phyloP scores from a whole-genome alignment of 495 filamentous ascomycete genomes.

The Talaromyces stipitatus region DNA sequence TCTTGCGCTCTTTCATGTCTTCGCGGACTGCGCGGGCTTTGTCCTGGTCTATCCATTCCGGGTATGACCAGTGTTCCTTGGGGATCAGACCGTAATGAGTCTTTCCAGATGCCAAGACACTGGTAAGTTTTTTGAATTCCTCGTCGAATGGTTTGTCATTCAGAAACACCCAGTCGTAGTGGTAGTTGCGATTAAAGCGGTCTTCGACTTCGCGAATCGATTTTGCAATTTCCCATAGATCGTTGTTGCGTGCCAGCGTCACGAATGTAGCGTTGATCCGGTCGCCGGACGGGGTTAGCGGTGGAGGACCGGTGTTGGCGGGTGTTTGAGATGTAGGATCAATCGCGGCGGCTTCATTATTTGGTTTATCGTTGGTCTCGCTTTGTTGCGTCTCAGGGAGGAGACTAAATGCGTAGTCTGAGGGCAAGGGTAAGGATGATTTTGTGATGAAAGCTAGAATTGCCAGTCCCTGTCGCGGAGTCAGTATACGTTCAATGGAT shows the following conservation, averaged over 20 bases:
- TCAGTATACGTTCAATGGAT: background rate
- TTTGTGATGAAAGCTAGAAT: constrained; percentile 76
- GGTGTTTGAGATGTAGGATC: constrained; percentile 27
- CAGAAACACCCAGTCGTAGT: constrained; percentile 99
- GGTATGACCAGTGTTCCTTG: constrained; percentile 85
- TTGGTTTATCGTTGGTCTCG: constrained; percentile 1
- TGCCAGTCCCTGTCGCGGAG: constrained; percentile 49
- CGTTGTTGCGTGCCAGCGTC: constrained; percentile 83
- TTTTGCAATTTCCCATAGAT: constrained; percentile 92
- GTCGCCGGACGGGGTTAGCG: constrained; percentile 46
- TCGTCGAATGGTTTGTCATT: constrained; percentile 86
- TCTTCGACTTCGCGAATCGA: constrained; percentile 95
- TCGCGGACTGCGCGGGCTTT: constrained; percentile 73
- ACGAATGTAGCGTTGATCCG: constrained; percentile 96
- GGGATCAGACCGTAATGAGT: constrained; percentile 83
- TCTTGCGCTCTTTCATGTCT: constrained; percentile 76
- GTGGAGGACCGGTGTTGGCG: constrained; percentile 32
- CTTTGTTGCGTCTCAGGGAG: constrained; percentile 18
- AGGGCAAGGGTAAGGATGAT: constrained; percentile 48
- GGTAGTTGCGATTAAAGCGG: constrained; percentile 89
- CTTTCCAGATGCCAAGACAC: constrained; percentile 78
- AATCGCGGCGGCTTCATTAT: constrained; percentile 6
- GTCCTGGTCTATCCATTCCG: constrained; percentile 77
- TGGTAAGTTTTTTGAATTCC: constrained; percentile 86
- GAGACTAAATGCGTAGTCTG: constrained; percentile 18